phyloP scores from a whole-genome alignment of 2,329 filamentous ascomycete genomes.

The Cytospora mali region DNA sequence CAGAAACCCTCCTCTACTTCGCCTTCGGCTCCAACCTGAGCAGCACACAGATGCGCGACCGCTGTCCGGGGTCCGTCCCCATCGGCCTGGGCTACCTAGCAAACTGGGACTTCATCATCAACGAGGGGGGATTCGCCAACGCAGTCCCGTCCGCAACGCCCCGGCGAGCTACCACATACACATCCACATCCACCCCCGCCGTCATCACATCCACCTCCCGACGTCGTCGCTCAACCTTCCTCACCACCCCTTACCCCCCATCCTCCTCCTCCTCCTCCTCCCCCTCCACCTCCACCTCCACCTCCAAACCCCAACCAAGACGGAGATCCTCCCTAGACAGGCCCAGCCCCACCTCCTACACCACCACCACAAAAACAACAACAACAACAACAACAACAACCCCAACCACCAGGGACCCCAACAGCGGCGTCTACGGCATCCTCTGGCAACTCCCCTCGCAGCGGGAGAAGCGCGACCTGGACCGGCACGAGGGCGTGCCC shows the following conservation, averaged over 20 bases:
- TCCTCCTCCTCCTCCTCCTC: too few relatives aligned
- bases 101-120: constrained; percentile 50
- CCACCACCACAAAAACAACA: background rate
- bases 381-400: background rate
- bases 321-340: too few relatives aligned
- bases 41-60: constrained; percentile 47
- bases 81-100: constrained; percentile 44
- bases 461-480: constrained; percentile 53
- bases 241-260: too few relatives aligned
- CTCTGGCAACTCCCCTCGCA: constrained; percentile 52
- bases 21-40: constrained; percentile 52
- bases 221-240: too few relatives aligned
- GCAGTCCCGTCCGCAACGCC: constrained; percentile 34
- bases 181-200: too few relatives aligned
- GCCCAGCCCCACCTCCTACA: too few relatives aligned
- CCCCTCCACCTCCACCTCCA: too few relatives aligned
- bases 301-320: too few relatives aligned
- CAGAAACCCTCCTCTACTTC: constrained; percentile 41
- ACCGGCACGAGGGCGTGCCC: constrained; percentile 64
- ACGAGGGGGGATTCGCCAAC: constrained; percentile 51
- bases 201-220: too few relatives aligned
- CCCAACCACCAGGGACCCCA: background rate
- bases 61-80: constrained; percentile 46
- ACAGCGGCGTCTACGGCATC: constrained; percentile 55
- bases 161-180: too few relatives aligned